phyloP scores from a whole-genome alignment of 2,329 filamentous ascomycete species.

The Venturia effusa region DNA sequence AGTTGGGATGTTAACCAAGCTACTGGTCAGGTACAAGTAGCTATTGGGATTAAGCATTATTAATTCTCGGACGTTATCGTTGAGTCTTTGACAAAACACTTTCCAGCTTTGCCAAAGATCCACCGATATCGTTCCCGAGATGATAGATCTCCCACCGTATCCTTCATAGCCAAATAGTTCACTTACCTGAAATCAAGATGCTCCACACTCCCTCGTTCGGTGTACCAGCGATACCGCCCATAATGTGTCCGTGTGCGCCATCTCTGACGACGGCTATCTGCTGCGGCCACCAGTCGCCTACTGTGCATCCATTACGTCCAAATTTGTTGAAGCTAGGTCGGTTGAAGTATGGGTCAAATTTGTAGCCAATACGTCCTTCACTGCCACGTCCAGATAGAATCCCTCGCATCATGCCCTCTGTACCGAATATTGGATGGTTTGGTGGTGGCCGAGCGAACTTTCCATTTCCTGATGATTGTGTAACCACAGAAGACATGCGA shows the following conservation, averaged over 20 bases:
- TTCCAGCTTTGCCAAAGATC: too few species aligned
- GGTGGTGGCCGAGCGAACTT: neutral
- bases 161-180: too few species aligned
- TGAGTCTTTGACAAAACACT: too few species aligned
- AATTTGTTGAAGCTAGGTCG: neutral
- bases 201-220: neutral
- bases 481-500: neutral
- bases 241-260: neutral
- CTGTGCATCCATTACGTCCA: neutral
- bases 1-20: neutral
- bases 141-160: too few species aligned
- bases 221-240: neutral
- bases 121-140: too few species aligned
- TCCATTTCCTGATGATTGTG: neutral
- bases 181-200: slow-evolving; percentile 1
- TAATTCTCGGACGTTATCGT: too few species aligned
- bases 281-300: slow-evolving; percentile 7
- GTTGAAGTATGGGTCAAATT: neutral
- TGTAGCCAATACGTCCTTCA: neutral
- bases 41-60: too few species aligned
- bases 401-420: neutral
- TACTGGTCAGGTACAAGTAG: too few species aligned
- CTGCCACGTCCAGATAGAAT: neutral
- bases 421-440: slow-evolving; percentile 2
- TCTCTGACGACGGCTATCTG: neutral